Conservation (phyloP, 768 basidiomycete species). For the Agrocybe praecox region DNA sequence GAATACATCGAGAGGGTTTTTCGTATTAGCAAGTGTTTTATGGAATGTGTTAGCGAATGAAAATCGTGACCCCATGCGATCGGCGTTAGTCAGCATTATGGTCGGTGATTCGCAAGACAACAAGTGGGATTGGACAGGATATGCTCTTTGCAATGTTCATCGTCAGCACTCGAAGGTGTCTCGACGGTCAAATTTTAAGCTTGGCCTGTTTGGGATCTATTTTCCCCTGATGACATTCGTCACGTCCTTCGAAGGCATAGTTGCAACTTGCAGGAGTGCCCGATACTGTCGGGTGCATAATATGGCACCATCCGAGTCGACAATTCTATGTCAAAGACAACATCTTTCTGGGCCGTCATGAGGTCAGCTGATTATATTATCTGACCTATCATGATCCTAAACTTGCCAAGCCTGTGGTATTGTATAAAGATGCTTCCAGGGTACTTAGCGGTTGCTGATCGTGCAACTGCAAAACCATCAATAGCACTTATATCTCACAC, state of each 20-base stretch:
- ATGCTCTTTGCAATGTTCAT: not conserved
- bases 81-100: not conserved
- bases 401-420: not conserved
- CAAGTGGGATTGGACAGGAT: no score
- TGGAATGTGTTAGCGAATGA: not conserved
- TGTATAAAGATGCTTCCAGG: not conserved
- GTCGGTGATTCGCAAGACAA: not conserved
- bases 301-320: not conserved
- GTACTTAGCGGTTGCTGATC: not conserved
- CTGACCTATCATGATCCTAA: not conserved
- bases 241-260: no score
- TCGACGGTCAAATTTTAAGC: no score
- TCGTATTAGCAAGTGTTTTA: slow-evolving; percentile 3
- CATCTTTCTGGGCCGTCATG: not conserved
- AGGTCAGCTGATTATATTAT: slow-evolving; percentile 3
- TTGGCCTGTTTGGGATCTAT: no score
- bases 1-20: slow-evolving; percentile 32
- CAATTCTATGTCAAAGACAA: not conserved
- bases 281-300: not conserved
- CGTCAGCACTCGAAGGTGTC: no score
- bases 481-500: not conserved
- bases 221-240: no score
- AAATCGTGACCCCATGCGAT: not conserved
- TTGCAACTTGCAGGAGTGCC: not conserved
- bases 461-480: not conserved